Conservation (phyloP, 371 early-diverging fungal genomes). For the Paramicrosporidium saccamoebae region DNA sequence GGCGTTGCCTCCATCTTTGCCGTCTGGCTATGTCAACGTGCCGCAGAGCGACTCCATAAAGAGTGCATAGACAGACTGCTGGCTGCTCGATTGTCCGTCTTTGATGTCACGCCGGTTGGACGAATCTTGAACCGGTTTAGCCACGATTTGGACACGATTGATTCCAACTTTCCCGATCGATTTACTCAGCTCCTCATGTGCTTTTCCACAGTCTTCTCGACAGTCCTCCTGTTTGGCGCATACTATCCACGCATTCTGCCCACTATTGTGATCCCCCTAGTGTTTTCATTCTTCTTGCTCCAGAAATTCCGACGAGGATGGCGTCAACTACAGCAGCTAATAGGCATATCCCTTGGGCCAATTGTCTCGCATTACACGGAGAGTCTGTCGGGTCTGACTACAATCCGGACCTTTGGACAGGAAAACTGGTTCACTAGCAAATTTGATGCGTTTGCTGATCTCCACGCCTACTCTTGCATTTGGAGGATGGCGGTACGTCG, state of each 20-base stretch:
- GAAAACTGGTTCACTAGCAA: conserved; percentile 1
- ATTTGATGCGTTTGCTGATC: conserved; percentile 1
- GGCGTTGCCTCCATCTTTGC: conserved; percentile 7
- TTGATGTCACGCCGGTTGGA: conserved; percentile 50
- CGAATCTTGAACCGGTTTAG: conserved; percentile 59
- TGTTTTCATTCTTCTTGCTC: too few relatives aligned
- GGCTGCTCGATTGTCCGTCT: conserved; percentile 35
- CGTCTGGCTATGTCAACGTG: conserved; percentile 3
- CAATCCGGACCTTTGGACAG: conserved; percentile 8
- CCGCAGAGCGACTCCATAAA: conserved; percentile 9
- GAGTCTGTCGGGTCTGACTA: conserved; percentile 12
- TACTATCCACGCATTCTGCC: too few relatives aligned
- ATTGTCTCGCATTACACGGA: conserved; percentile 17
- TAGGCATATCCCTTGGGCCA: conserved; percentile 7
- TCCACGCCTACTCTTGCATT: conserved; percentile 2
- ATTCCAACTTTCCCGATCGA: too few relatives aligned
- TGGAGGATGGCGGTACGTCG: too few relatives aligned
- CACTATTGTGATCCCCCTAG: too few relatives aligned
- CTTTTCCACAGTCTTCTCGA: conserved; percentile 5
- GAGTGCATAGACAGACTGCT: conserved; percentile 16
- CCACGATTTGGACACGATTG: conserved; percentile 44
- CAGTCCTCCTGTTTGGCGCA: too few relatives aligned
- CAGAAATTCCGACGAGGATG: conserved; percentile 10
- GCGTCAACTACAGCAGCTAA: conserved; percentile 11
- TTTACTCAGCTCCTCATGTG: conserved; percentile 8